Percentiles rank a stretch among this genome's conserved stretches.
Conservation (phyloP, 805 yeast species). For the Grigorovia jiainica region DNA sequence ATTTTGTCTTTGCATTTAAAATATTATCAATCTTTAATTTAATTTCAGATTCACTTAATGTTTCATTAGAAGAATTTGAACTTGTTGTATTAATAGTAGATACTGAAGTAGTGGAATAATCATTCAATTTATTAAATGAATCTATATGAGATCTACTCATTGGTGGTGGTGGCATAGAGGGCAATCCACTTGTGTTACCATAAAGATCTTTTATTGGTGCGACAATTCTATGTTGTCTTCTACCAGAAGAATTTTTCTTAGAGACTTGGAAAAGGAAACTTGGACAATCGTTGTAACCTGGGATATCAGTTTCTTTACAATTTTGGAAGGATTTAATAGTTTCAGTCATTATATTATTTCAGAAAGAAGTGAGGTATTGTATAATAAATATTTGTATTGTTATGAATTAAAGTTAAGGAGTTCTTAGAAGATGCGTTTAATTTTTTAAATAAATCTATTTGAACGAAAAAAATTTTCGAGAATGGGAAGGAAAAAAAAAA, state of each 20-base stretch:
- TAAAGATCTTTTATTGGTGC: conserved; percentile 10
- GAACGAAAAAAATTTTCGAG: too few species aligned
- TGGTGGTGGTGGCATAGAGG: conserved; percentile 19
- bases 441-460: too few species aligned
- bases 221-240: conserved; percentile 3
- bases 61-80: neutral
- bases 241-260: conserved; percentile 6
- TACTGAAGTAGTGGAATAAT: neutral
- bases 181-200: conserved; percentile 12
- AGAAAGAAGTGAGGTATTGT: neutral
- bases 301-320: conserved; percentile 33
- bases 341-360: neutral
- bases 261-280: conserved; percentile 21
- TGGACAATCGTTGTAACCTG: conserved; percentile 38
- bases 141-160: neutral
- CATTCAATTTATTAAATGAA: conserved; percentile 1
- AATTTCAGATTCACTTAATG: conserved; percentile 11
- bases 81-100: neutral
- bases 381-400: neutral
- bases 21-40: conserved; percentile 18
- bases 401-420: too few species aligned
- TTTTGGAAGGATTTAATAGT: conserved; percentile 30
- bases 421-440: too few species aligned
- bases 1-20: conserved; percentile 19
- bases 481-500: too few species aligned